Base-by-base conservation (phyloP, 768 basidiomycete species). In the Rhizopogon vinicolor region DNA sequence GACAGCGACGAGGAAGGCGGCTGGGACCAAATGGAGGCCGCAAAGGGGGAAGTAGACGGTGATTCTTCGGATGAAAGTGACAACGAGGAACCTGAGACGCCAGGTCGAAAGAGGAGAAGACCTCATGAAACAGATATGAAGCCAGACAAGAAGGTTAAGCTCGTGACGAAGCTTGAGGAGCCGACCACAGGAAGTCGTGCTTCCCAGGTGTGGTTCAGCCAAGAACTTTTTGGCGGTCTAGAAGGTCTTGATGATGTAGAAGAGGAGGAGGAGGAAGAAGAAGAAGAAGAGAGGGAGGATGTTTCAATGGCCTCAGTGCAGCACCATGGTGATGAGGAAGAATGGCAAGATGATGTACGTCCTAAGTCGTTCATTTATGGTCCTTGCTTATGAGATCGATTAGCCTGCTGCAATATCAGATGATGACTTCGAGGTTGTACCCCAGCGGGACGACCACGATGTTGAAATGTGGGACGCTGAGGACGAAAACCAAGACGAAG, bases 131-230 rank as follows among this genome's bases (percentile, higher is more conserved):
- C 57, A 12, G 45, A 58, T 41, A 57, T 62, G 9, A 58, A 53
- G 19, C 66, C 65, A 39, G 68, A 66, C 42, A 87, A 87, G 68
- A 82, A 81, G 50, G 68, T 71, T 18, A 78, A 80, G 41, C 71
- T 89, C 13, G 65, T 83, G 39, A 76, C 78, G 2, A 75, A 78
- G 33, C 73, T 83, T 35, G 75, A 75, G 19, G 66, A 70, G 57
- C 53, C 62, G 16, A 62, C 66, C 1, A 65, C 72, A 13, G 64
- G 66, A 12, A 84, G 79, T 61, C 79, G 79, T 44, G 78, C 85
- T 44, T 82, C 93, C 2, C 81, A 87, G 62, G 68, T 98, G n/a
- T 99, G 97, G 97, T 99, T 98, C 73, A 87, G 89, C 60, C 96
- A 97, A 71, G 88, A 89, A 50, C 71, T 97, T 43, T 99, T 99